Percentiles rank a stretch among this genome's conserved stretches.
These are phyloP conservation scores for Suillus weaverae DNA, from an alignment of 768 basidiomycete species.

Conservation along the genomic window DNA sequence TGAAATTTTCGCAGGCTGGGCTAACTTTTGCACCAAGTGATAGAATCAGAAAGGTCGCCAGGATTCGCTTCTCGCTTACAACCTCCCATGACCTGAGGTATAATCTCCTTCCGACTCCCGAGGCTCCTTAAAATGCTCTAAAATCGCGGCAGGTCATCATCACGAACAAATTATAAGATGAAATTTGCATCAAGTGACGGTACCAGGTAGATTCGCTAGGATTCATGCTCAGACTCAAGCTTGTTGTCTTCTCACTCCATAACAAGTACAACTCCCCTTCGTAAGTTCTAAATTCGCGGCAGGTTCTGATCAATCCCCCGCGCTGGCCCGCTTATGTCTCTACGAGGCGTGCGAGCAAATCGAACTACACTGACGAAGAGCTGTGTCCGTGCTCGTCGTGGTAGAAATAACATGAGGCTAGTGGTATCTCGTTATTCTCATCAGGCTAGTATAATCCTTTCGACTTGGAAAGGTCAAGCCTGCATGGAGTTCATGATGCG, in stretches of 20 bases:
- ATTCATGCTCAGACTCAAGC: neutral
- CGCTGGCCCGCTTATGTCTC: neutral
- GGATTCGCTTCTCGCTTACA: neutral
- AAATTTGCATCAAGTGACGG: too few relatives aligned
- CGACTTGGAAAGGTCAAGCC: neutral
- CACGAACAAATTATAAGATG: neutral
- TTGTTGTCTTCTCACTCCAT: neutral
- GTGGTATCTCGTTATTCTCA: neutral
- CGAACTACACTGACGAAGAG: neutral
- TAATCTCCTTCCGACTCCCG: neutral
- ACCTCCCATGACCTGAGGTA: neutral
- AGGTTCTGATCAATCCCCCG: neutral
- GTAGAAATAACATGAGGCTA: neutral
- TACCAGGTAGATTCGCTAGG: neutral
- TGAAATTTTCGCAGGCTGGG: neutral
- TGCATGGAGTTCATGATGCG: neutral
- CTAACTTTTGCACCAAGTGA: neutral
- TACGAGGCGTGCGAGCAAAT: neutral
- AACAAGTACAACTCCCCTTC: neutral
- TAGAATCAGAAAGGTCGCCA: neutral
- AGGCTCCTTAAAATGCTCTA: neutral
- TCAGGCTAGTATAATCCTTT: neutral
- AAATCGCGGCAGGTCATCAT: neutral
- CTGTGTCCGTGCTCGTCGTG: neutral
- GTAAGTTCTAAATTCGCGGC: neutral